Conservation (phyloP, 176 grass and related monocot genomes). For the Stipa capillata region DNA sequence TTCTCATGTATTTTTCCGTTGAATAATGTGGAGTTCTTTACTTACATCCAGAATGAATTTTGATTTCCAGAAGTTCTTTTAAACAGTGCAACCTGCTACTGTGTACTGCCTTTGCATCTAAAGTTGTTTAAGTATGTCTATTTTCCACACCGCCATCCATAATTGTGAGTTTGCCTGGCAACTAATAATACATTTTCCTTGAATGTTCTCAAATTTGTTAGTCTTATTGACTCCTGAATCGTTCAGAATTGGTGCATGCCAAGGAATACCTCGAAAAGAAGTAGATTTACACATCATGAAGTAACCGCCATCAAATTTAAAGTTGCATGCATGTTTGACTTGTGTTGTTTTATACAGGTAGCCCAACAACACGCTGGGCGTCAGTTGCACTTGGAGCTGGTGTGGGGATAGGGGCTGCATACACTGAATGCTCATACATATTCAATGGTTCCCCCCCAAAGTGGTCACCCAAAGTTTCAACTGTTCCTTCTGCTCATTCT, state of each 20-base stretch:
- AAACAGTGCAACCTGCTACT: neutral
- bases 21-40: neutral
- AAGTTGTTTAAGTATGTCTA: neutral
- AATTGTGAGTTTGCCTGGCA: neutral
- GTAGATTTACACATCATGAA: neutral
- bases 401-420: constrained; percentile 84
- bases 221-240: neutral
- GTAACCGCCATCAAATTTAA: neutral
- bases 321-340: neutral
- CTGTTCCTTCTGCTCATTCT: constrained; percentile 23
- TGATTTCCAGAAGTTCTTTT: neutral
- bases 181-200: neutral
- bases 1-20: neutral
- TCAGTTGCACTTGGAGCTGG: constrained; percentile 87
- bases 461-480: constrained; percentile 46
- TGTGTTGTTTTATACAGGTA: constrained; percentile 49
- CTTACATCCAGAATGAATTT: neutral
- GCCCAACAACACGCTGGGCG: constrained; percentile 83
- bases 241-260: neutral
- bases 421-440: constrained; percentile 80
- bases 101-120: neutral
- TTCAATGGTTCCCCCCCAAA: constrained; percentile 78
- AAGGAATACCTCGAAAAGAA: neutral
- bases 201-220: neutral
- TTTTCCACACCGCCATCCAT: neutral